Evolutionary conservation across 345 rosid genomes (phyloP), one percentile per base, ranked within the genome.

Genomic region (Eucalyptus curtisii): DNA sequence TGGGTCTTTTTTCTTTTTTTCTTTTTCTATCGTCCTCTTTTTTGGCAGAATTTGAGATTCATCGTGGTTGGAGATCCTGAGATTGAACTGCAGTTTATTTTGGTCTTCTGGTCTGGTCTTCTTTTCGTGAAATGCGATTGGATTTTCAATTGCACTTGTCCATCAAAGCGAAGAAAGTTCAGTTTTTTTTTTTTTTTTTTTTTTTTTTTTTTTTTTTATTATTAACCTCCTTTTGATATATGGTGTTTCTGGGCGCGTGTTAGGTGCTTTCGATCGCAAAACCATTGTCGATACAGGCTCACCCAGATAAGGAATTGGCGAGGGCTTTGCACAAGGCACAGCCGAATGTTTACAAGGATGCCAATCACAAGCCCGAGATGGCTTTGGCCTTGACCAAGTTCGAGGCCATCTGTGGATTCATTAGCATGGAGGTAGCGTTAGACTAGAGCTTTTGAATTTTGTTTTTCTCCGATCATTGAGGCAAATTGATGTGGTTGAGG

Each of bases 281-380:
- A 91, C 94, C 98, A 31, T 90, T 98, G 92, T 98, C 99, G 85
- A 97, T 98, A 90, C 99, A 98, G 92, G 99, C 97, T 30, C 99
- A 98, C 93, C 99, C 99, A 3, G 99, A 98, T 92, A 97, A 97
- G 92, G 90, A 92, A 87, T 92, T 95, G 90, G 99, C 99, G 13
- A 92, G 92, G 93, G 90, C 90, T 82, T 90, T 98, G 92, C 99
- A 97, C 84, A 94, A 95, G 91, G 92, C 93, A 93, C 95, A 79
- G 84, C 99, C 99, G 37, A 88, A 93, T 93, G 90, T 93, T 66
- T 98, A 97, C 52, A 96, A 95, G 94, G 99, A 98, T 80, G 97
- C 91, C 71, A 98, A 96, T 92, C 99, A 98, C 92, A 98, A 98
- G 92, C 99, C 97, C 40, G 99, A 98, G 89, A 98, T 98, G 99